Evolutionary conservation across 768 basidiomycete species (phyloP).

Genomic region (Boletus coccyginus): DNA sequence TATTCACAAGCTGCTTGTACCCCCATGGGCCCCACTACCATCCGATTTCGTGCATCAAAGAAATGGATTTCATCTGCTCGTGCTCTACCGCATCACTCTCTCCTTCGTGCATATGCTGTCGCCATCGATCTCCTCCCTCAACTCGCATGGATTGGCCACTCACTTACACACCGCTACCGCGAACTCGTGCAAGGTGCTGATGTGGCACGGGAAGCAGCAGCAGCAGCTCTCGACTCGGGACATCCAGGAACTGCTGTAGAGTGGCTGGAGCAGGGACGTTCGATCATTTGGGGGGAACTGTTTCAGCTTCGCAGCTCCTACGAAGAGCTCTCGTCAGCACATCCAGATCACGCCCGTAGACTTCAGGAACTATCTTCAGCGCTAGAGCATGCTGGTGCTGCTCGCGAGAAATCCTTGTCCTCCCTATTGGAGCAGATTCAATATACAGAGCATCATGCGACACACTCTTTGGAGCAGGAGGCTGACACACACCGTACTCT

Average conservation of each 20-base stretch:
- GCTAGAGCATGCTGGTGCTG: background rate
- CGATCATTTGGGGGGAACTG: constrained; percentile 10
- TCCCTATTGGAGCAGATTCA: background rate
- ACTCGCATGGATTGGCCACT: constrained; percentile 1
- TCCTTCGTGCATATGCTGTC: constrained; percentile 19
- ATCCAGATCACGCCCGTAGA: too few relatives aligned
- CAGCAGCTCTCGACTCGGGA: constrained; percentile 1
- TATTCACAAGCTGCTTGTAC: constrained; percentile 6
- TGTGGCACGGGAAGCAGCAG: constrained; percentile 6
- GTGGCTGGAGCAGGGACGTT: constrained; percentile 21
- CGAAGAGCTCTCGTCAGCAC: too few relatives aligned
- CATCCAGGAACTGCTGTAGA: constrained; percentile 4
- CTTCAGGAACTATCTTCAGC: too few relatives aligned
- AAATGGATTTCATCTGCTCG: constrained; percentile 4
- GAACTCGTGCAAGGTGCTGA: background rate
- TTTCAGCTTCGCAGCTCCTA: background rate
- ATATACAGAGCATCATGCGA: too few relatives aligned
- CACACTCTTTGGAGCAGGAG: background rate
- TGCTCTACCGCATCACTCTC: constrained; percentile 2
- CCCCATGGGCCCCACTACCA: background rate
- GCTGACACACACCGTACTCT: constrained; percentile 1
- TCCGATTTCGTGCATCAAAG: constrained; percentile 8
- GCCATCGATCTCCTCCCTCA: constrained; percentile 23
- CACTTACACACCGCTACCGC: background rate
- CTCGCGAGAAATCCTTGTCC: background rate